These are phyloP conservation scores for Cryphonectria nitschkei DNA, from an alignment of 2,329 filamentous ascomycete genomes.

Conservation along the genomic window DNA sequence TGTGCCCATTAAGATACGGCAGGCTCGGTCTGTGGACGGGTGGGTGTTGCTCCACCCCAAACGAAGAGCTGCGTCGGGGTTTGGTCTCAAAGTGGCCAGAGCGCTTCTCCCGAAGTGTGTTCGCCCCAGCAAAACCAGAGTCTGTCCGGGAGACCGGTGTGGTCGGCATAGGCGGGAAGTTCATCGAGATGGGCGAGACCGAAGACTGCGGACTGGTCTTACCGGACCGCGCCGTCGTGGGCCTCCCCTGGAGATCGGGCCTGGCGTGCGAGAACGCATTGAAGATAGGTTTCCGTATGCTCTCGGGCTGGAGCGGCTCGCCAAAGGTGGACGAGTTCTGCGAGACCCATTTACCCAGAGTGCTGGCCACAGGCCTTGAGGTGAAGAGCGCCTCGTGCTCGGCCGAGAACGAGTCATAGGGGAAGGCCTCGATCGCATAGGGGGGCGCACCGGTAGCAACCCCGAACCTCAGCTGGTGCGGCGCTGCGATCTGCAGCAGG, in stretches of 20 bases:
- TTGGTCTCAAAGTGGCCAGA: slow-evolving; percentile 84
- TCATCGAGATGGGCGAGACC: slow-evolving; percentile 75
- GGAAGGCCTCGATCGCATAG: slow-evolving; percentile 91
- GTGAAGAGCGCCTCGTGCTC: slow-evolving; percentile 84
- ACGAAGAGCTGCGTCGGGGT: slow-evolving; percentile 90
- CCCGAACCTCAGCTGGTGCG: slow-evolving; percentile 84
- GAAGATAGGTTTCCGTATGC: slow-evolving; percentile 71
- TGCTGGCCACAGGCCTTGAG: slow-evolving; percentile 68
- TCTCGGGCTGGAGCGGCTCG: slow-evolving; percentile 58
- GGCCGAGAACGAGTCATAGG: slow-evolving; percentile 85
- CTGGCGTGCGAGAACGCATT: slow-evolving; percentile 87
- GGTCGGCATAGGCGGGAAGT: slow-evolving; percentile 75
- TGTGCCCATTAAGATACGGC: slow-evolving; percentile 72
- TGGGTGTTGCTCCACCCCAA: slow-evolving; percentile 74
- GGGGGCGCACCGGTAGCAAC: slow-evolving; percentile 87
- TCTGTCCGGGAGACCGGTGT: slow-evolving; percentile 88
- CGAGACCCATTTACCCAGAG: slow-evolving; percentile 82
- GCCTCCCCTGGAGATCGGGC: slow-evolving; percentile 73
- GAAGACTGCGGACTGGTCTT: slow-evolving; percentile 66
- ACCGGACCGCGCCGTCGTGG: slow-evolving; percentile 71
- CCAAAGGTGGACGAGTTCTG: slow-evolving; percentile 90
- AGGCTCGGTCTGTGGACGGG: slow-evolving; percentile 70
- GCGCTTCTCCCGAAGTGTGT: slow-evolving; percentile 88
- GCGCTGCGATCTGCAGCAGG: slow-evolving; percentile 85
- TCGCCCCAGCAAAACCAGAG: slow-evolving; percentile 84